Percentiles rank a stretch among this genome's conserved stretches.
Conservation (phyloP, 495 filamentous ascomycete species). For the Cetradonia linearis region DNA sequence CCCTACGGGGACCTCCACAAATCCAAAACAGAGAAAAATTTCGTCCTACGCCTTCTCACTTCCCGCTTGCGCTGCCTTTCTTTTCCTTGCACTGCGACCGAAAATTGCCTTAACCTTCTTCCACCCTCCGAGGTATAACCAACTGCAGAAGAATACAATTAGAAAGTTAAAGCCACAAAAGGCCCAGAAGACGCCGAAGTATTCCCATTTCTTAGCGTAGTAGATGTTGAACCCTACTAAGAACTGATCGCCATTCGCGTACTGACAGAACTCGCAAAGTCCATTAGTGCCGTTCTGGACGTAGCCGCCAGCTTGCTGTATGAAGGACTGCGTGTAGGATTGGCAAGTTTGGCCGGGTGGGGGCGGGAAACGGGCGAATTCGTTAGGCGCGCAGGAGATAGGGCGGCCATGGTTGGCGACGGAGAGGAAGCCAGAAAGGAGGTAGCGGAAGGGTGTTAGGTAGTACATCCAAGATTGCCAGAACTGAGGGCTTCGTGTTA, state of each 20-base stretch:
- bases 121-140: conserved; percentile 43
- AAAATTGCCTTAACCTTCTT: conserved; percentile 34
- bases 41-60: conserved; percentile 20
- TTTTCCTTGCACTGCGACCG: conserved; percentile 33
- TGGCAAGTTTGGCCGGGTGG: conserved; percentile 44
- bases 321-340: conserved; percentile 39
- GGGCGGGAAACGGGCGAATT: conserved; percentile 47
- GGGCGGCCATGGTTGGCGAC: conserved; percentile 44
- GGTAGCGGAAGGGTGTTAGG: conserved; percentile 72
- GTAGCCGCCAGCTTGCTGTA: conserved; percentile 40
- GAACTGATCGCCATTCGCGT: conserved; percentile 46
- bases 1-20: neutral
- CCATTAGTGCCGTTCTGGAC: conserved; percentile 36
- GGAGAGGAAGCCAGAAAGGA: conserved; percentile 68
- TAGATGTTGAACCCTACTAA: conserved; percentile 37
- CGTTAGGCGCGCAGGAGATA: conserved; percentile 44
- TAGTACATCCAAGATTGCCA: conserved; percentile 76
- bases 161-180: conserved; percentile 47
- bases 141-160: conserved; percentile 42
- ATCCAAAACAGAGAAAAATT: neutral
- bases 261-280: conserved; percentile 55
- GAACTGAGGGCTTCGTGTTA: conserved; percentile 34
- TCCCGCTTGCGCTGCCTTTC: conserved; percentile 18
- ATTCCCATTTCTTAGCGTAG: conserved; percentile 50
- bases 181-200: conserved; percentile 50